Percentiles rank a stretch among this genome's conserved stretches.
Conservation (phyloP, 2,329 filamentous ascomycete species). For the Phialophora chinensis region DNA sequence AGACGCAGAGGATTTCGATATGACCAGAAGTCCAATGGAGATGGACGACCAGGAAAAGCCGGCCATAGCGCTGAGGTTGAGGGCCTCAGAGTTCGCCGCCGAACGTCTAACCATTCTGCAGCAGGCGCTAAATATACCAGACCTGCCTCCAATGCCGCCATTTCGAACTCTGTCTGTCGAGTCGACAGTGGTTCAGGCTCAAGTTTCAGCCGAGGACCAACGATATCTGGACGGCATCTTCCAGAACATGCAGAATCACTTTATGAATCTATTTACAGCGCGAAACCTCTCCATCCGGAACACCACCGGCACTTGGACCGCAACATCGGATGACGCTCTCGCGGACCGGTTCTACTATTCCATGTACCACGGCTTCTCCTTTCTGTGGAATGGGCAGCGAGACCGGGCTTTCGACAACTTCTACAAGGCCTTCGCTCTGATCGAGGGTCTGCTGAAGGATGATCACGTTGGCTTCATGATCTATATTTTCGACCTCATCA, state of each 20-base stretch:
- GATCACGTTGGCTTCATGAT: conserved; percentile 40
- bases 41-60: conserved; percentile 25
- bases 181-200: conserved; percentile 30
- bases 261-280: conserved; percentile 35
- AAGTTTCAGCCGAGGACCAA: conserved; percentile 29
- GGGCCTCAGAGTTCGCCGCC: conserved; percentile 31
- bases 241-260: conserved; percentile 37
- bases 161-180: conserved; percentile 39
- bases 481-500: conserved; percentile 40
- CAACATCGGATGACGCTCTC: conserved; percentile 37
- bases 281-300: conserved; percentile 36
- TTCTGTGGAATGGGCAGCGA: conserved; percentile 38
- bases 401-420: conserved; percentile 39
- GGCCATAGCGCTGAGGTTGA: conserved; percentile 22
- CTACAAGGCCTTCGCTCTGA: conserved; percentile 36
- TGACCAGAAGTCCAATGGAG: conserved; percentile 29
- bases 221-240: conserved; percentile 37
- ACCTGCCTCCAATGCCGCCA: conserved; percentile 35
- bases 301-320: conserved; percentile 35
- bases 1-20: conserved; percentile 33
- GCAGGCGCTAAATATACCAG: conserved; percentile 30
- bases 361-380: conserved; percentile 40
- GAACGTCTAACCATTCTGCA: conserved; percentile 32
- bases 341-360: conserved; percentile 39
- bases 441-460: conserved; percentile 38